These are phyloP conservation scores for Wallacemonas rigidus DNA, from an alignment of 208 protist species.

Conservation along the genomic window DNA sequence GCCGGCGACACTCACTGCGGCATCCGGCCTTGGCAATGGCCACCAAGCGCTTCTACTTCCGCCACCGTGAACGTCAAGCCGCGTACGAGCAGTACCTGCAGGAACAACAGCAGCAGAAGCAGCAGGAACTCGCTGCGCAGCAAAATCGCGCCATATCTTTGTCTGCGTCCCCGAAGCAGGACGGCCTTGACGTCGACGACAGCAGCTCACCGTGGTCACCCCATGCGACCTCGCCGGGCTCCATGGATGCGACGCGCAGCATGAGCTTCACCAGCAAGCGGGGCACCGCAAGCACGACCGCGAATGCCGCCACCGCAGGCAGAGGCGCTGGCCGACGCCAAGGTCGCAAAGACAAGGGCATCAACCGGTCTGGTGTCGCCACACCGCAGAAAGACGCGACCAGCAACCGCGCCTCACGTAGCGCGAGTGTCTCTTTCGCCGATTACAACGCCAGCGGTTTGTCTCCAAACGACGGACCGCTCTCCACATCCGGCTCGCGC, in stretches of 20 bases:
- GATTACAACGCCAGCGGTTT: conserved; percentile 9
- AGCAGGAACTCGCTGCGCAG: background rate
- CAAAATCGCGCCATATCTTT: background rate
- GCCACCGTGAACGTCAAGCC: conserved; percentile 30
- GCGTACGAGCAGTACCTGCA: conserved; percentile 16
- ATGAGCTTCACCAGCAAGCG: conserved; percentile 4
- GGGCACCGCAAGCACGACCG: background rate
- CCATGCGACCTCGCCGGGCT: background rate
- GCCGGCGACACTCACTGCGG: conserved; percentile 66
- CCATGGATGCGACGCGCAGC: conserved; percentile 1
- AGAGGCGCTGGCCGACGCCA: background rate
- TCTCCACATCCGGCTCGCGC: background rate
- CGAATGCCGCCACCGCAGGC: background rate
- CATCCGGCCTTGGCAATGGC: conserved; percentile 85
- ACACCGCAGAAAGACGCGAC: background rate
- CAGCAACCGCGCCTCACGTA: background rate
- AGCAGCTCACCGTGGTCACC: background rate
- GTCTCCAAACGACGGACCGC: too few relatives aligned
- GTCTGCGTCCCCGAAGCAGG: background rate
- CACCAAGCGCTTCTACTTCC: conserved; percentile 66
- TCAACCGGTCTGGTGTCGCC: background rate
- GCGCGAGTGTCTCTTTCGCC: conserved; percentile 11
- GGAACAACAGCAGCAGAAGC: conserved; percentile 13
- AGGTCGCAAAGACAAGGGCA: background rate
- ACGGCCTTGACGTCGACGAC: conserved; percentile 5